Percentiles rank a stretch among this genome's conserved stretches.
Evolutionary conservation across 768 basidiomycete genomes (phyloP).

Genomic region (Phanerochaete carnosa): DNA sequence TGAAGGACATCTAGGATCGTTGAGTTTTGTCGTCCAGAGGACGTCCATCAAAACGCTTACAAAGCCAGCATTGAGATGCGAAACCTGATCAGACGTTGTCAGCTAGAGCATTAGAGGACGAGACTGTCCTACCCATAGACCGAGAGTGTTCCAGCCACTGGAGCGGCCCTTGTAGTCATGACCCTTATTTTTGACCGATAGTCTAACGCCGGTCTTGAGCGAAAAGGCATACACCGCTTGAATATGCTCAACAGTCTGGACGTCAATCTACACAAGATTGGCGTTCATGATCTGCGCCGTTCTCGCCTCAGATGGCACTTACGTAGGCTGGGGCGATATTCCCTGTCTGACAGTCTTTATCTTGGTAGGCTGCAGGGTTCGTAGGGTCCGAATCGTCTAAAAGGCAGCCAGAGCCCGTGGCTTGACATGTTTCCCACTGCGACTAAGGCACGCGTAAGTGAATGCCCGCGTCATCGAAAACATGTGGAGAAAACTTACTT

Average conservation of each 20-base stretch:
- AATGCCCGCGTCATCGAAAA: neutral
- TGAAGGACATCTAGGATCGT: neutral
- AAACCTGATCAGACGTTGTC: too few species aligned
- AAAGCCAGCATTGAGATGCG: too few species aligned
- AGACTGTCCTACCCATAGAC: slow-evolving; percentile 21
- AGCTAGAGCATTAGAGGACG: neutral
- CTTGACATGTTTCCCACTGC: slow-evolving; percentile 58
- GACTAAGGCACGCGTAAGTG: slow-evolving; percentile 19
- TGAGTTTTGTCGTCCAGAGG: too few species aligned
- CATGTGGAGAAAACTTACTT: slow-evolving; percentile 13
- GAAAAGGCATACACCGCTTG: slow-evolving; percentile 26
- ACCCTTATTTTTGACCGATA: slow-evolving; percentile 31
- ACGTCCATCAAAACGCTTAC: neutral
- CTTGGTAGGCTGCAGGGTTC: slow-evolving; percentile 17
- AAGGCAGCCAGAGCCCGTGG: slow-evolving; percentile 40
- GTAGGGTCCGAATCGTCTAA: slow-evolving; percentile 35
- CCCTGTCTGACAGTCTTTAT: slow-evolving; percentile 22
- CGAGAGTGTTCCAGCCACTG: slow-evolving; percentile 21
- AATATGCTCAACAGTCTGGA: slow-evolving; percentile 18
- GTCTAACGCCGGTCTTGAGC: slow-evolving; percentile 17
- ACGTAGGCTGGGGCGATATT: slow-evolving; percentile 27
- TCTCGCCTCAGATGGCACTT: too few species aligned
- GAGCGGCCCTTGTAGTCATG: slow-evolving; percentile 33
- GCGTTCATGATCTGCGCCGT: too few species aligned
- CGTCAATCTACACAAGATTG: slow-evolving; percentile 24